Base-by-base conservation (phyloP, 345 rosid genomes). In the Xanthoceras sorbifolium region DNA sequence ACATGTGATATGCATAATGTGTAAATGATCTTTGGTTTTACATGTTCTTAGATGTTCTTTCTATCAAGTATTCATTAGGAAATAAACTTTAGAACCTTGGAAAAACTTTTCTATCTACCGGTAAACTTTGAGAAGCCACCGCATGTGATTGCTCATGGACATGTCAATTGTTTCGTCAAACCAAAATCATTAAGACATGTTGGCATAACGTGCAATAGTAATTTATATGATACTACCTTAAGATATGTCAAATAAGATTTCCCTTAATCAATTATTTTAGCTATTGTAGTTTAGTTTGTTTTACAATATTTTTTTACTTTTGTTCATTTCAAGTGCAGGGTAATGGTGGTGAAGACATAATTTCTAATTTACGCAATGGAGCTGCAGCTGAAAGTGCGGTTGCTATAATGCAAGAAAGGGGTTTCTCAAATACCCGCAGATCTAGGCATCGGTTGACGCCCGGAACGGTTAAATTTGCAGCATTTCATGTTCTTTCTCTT, bases 381-480 rank as follows among this genome's bases (percentile, higher is more conserved):
- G 89, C 81, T 28, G 93, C 98, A 14, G 98, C 89, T 74, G 92
- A 89, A 84, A 91, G 91, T 72, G 97, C 97, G 57, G 86, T 92
- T 79, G 87, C 97, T 59, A 88, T 84, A 84, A 92, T 94, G 97
- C 98, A 86, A 85, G 94, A 91, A 84, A 90, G 88, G 76, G 96
- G 98, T 66, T 84, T 85, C 79, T 83, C 94, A 68, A 90, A 87
- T 82, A 83, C 83, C 8, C 88, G 91, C 32, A 91, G 94, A 85
- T 94, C 97, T 73, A 91, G 97, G 83, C 97, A 94, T 87, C 90
- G 96, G 28, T 83, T 94, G 85, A 94, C 97, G 18, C 96, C 97
- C 76, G 98, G 98, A 72, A 94, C 98, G 60, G 98, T 94, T 77
- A 94, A 94, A 74, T 94, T 88, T 82, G 97, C 98, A 60, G 97